Evolutionary conservation across 441 rosid species (phyloP), one percentile per base, ranked within the genome.

Genomic region (Pelargonium australe): DNA sequence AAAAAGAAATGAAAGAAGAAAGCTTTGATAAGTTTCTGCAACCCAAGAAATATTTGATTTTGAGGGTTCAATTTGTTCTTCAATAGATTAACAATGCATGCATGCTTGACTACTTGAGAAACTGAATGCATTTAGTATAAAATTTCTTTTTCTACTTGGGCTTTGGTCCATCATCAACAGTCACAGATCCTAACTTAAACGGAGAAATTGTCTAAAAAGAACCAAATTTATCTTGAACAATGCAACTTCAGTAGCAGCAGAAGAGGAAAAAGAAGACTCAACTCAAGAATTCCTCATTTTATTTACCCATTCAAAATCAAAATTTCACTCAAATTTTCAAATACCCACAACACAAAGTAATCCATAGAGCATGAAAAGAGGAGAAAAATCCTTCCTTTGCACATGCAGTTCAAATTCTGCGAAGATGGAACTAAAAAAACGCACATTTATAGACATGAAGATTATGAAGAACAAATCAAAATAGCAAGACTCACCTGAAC

Each of bases 91-190:
- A 55, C 17, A 55, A 55, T n/a, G 45, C 45, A 41, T 41, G 5
- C 45, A 41, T 5, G 31, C 31, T 28, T 28, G 31, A 28, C 31
- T 28, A 41, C 45, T 41, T 16, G 23, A 17, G 61, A 55, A 55
- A 17, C 61, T 16, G 16, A 55, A 55, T 55, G 61, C 23, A 53
- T 17, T 14, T 1, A 55, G 23, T 5, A 55, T 55, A 51, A 51
- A 51, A 28, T 55, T 55, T 55, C 61, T 20, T 16, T 55, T 55
- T 55, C 61, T 55, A 14, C 61, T 55, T 55, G 61, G 61, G 25
- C 23, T 16, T 55, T 17, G 61, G 61, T 16, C 23, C 4, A 55
- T 55, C 16, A 55, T n/a, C 23, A 4, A 55, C 31, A 55, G 17
- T 6, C 8, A 1, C 25, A 55, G 25, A 55, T 55, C 61, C 61